Conservation (phyloP, 1,284 basidiomycete species). For the Pulveroboletus sp. region DNA sequence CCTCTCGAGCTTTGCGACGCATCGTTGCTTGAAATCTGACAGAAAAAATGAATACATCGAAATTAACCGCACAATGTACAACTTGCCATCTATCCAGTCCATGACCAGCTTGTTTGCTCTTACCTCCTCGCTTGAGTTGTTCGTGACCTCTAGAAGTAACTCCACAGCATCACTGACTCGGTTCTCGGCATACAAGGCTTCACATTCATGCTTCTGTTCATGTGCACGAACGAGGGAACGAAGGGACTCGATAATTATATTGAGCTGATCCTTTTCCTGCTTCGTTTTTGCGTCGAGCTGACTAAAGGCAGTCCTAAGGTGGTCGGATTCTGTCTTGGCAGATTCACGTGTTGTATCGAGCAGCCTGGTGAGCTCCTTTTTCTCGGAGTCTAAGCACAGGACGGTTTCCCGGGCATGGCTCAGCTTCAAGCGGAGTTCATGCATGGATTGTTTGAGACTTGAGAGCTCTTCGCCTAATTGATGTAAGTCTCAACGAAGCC, state of each 20-base stretch:
- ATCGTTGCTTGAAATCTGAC: not conserved
- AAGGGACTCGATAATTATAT: not conserved
- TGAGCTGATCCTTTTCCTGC: not conserved
- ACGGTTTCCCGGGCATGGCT: too few relatives aligned
- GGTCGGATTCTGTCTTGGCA: too few relatives aligned
- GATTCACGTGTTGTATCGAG: too few relatives aligned
- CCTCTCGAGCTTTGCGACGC: not conserved
- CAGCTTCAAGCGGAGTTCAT: too few relatives aligned
- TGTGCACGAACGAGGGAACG: not conserved
- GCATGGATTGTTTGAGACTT: too few relatives aligned
- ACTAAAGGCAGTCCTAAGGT: too few relatives aligned
- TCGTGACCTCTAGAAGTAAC: not conserved
- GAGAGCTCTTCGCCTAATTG: too few relatives aligned
- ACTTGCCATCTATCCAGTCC: not conserved
- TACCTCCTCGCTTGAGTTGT: not conserved
- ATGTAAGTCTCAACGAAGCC: too few relatives aligned
- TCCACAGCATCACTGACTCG: not conserved
- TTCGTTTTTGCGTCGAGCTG: too few relatives aligned
- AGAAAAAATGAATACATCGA: not conserved
- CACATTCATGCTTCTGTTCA: not conserved
- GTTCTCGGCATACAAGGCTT: not conserved
- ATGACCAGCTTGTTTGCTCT: not conserved
- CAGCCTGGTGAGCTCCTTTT: too few relatives aligned
- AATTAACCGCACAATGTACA: fast-evolving
- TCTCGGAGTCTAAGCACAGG: too few relatives aligned